These are phyloP conservation scores for Aphelidium insulamus DNA, from an alignment of 371 early-diverging fungal species.

Conservation along the genomic window DNA sequence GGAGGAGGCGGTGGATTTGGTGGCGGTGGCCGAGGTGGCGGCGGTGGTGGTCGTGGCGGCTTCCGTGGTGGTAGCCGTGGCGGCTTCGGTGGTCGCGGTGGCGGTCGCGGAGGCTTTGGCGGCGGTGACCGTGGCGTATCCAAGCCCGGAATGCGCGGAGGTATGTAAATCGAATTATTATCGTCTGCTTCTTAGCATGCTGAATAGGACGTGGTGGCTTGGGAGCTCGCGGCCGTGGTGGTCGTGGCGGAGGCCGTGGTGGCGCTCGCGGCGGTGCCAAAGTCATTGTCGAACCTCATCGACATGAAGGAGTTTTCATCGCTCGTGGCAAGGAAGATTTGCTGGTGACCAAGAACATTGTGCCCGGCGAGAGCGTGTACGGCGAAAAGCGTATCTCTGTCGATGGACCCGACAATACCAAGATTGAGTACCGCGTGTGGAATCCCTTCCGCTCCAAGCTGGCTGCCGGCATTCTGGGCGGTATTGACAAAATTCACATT, in stretches of 20 bases:
- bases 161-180: no score
- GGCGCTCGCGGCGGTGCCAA: conserved; percentile 74
- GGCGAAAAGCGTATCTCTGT: conserved; percentile 97
- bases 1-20: no score
- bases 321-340: conserved; percentile 98
- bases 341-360: conserved; percentile 95
- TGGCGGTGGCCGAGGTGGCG: conserved; percentile 11
- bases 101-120: conserved; percentile 22
- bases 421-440: conserved; percentile 99
- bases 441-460: conserved; percentile 99
- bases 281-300: conserved; percentile 91
- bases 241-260: conserved; percentile 22
- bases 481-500: conserved; percentile 93
- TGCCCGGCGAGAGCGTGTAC: conserved; percentile 96
- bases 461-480: conserved; percentile 98
- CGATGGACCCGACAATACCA: conserved; percentile 81
- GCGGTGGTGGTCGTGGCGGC: conserved; percentile 12
- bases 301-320: conserved; percentile 93
- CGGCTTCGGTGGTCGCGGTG: conserved; percentile 16
- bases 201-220: no score
- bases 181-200: no score
- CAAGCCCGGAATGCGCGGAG: no score
- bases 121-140: no score
- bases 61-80: no score
- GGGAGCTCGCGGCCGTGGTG: conserved; percentile 32